Evolutionary conservation across 2,329 filamentous ascomycete genomes (phyloP).

Genomic region (Dothideomycetes sp.): DNA sequence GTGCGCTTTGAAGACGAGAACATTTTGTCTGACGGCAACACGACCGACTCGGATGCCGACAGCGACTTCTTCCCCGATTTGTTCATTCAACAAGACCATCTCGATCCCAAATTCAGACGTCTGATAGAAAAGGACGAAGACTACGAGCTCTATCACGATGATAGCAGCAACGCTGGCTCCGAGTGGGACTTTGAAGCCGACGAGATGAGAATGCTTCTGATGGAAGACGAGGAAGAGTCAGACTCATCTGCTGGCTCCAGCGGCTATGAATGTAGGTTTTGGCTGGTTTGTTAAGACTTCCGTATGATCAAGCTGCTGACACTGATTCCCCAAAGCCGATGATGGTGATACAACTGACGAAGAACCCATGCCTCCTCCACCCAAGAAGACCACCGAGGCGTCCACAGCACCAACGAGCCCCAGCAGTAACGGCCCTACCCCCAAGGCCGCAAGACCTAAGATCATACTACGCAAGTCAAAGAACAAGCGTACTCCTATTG

Average conservation of each 20-base stretch:
- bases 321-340: conserved; percentile 23
- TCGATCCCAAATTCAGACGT: conserved; percentile 17
- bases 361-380: conserved; percentile 13
- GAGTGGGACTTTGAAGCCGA: conserved; percentile 28
- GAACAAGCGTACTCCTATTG: conserved; percentile 11
- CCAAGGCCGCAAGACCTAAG: conserved; percentile 6
- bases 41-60: conserved; percentile 23
- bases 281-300: background rate
- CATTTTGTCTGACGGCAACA: conserved; percentile 22
- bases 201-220: conserved; percentile 21
- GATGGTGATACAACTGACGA: conserved; percentile 30
- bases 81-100: conserved; percentile 23
- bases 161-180: conserved; percentile 24
- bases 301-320: conserved; percentile 17
- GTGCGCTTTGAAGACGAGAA: conserved; percentile 27
- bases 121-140: conserved; percentile 21
- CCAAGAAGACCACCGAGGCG: conserved; percentile 4
- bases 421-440: conserved; percentile 9
- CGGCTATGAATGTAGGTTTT: conserved; percentile 25
- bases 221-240: conserved; percentile 24
- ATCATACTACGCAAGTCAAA: conserved; percentile 10
- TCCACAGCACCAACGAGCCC: conserved; percentile 8
- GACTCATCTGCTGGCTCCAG: conserved; percentile 23
- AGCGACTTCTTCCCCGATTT: conserved; percentile 28
- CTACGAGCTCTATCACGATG: conserved; percentile 19